Evolutionary conservation across 176 grass and related monocot genomes (phyloP), one percentile per base, ranked within the genome.

Genomic region (Ananas comosus): DNA sequence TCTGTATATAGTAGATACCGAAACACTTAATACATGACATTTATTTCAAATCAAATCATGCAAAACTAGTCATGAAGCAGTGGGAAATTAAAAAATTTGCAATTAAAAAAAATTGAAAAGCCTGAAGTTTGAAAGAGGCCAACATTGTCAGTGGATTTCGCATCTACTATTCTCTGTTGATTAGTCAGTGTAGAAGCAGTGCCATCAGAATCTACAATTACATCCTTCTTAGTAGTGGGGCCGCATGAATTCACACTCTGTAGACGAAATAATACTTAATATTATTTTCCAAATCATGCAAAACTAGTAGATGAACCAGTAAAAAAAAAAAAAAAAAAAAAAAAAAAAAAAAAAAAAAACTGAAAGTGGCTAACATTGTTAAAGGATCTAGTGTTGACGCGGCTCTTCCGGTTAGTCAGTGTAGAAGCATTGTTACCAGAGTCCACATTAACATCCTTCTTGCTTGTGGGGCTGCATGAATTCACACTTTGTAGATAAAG

Each of bases 401-500:
- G 12, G 19, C 22, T 56, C 61, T 28, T 56, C 53, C 14, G 19
- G 66, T 19, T 49, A 50, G 33, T 33, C 28, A 49, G 48, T 49
- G 50, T 17, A 17, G 50, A 22, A 72, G 51, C 51, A 72, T 14
- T 72, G 33, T 25, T 21, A 61, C 7, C 56, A 61, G 56, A 61
- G 56, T 57, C 54, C 11, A 72, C 13, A 56, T 51, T 57, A 28
- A 59, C 22, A 27, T 42, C 29, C 24, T n/a, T 42, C 48, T 67
- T 33, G 29, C 19, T 58, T 58, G 29, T 33, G 67, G 74, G 13
- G 54, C 25, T 47, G 33, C 3, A 14, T 53, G 49, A 48, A 48
- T 42, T 68, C 54, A 11, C 65, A 56, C 12, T 18, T 25, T 23
- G 65, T 48, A 77, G 74, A 68, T 77, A 66, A 51, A 21, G 7